These are phyloP conservation scores for Metarhizium brunneum DNA, from an alignment of 2,329 filamentous ascomycete species.

Conservation along the genomic window DNA sequence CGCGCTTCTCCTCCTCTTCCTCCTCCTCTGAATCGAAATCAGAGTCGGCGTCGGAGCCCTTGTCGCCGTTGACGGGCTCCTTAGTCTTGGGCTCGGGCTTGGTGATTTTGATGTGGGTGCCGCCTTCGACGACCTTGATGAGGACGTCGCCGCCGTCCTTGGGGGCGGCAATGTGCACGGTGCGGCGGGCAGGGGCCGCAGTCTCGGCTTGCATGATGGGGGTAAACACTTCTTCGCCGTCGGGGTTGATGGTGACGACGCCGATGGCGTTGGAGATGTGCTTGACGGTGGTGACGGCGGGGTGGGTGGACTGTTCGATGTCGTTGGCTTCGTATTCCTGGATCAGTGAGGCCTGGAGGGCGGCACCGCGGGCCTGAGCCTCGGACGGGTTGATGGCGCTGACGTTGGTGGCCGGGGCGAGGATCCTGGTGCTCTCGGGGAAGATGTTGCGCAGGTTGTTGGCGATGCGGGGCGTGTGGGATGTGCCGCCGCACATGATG, in stretches of 20 bases:
- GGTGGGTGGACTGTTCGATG: constrained; percentile 92
- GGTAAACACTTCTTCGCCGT: constrained; percentile 62
- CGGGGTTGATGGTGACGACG: constrained; percentile 56
- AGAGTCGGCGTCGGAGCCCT: constrained; percentile 52
- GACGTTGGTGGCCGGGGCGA: constrained; percentile 71
- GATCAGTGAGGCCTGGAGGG: constrained; percentile 89
- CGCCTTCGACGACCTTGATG: constrained; percentile 79
- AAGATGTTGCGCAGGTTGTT: constrained; percentile 71
- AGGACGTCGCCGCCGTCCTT: constrained; percentile 81
- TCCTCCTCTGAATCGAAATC: constrained; percentile 60
- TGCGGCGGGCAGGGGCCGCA: constrained; percentile 78
- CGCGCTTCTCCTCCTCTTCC: constrained; percentile 76
- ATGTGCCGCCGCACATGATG: constrained; percentile 83
- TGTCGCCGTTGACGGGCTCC: constrained; percentile 54
- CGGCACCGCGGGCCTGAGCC: constrained; percentile 78
- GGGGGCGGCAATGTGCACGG: constrained; percentile 66
- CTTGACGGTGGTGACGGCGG: constrained; percentile 86
- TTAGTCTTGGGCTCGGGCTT: constrained; percentile 75
- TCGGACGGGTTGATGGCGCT: constrained; percentile 89
- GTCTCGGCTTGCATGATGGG: constrained; percentile 80
- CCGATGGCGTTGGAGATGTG: constrained; percentile 86
- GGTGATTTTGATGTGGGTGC: constrained; percentile 85
- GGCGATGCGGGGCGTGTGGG: constrained; percentile 90
- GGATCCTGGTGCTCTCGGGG: constrained; percentile 66
- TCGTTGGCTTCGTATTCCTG: constrained; percentile 90